Evolutionary conservation across 805 yeast species (phyloP).

Genomic region (Teunomyces barrocoloradensis): DNA sequence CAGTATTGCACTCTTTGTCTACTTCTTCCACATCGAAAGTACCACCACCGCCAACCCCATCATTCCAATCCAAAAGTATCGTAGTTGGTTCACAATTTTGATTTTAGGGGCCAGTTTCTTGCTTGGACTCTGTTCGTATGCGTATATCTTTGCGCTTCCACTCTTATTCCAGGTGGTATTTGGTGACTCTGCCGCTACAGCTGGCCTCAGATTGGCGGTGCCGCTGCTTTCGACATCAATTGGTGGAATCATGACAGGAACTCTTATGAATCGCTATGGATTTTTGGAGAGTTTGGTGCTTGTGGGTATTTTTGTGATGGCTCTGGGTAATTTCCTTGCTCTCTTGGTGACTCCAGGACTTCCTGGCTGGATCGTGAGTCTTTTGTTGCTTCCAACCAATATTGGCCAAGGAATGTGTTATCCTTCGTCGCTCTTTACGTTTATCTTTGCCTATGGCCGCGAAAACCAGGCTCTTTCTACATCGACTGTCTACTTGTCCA

Average conservation of each 20-base stretch:
- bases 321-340: conserved; percentile 32
- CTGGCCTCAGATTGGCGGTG: conserved; percentile 31
- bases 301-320: conserved; percentile 31
- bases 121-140: conserved; percentile 38
- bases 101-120: conserved; percentile 29
- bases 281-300: conserved; percentile 23
- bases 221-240: conserved; percentile 44
- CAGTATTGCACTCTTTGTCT: conserved; percentile 8
- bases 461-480: conserved; percentile 39
- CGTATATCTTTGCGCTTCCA: conserved; percentile 43
- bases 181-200: conserved; percentile 26
- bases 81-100: conserved; percentile 19
- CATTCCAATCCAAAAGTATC: conserved; percentile 28
- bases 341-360: conserved; percentile 13
- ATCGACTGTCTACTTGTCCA: conserved; percentile 34
- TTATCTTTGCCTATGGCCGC: conserved; percentile 30
- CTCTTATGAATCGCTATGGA: conserved; percentile 31
- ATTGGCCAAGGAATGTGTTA: conserved; percentile 39
- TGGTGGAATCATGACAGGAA: conserved; percentile 41
- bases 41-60: conserved; percentile 28
- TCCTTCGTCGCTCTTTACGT: conserved; percentile 35
- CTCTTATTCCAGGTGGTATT: conserved; percentile 40
- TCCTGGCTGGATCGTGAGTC: conserved; percentile 23
- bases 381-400: conserved; percentile 31
- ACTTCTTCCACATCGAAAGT: conserved; percentile 19